These are phyloP conservation scores for Trichoderma harzianum DNA, from an alignment of 2,329 filamentous ascomycete genomes.

Conservation along the genomic window DNA sequence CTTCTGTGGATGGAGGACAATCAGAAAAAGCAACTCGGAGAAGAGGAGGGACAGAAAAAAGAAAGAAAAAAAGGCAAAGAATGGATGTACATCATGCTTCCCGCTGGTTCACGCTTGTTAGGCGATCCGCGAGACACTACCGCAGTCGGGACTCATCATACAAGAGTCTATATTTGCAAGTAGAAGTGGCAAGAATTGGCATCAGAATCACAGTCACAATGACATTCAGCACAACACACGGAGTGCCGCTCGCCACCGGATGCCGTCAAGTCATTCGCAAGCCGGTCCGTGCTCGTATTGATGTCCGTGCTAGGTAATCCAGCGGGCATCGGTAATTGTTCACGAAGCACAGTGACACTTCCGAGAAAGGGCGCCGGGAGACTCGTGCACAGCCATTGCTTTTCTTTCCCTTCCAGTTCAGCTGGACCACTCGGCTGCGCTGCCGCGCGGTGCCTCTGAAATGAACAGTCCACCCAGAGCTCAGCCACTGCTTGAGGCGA, in stretches of 20 bases:
- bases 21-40: neutral
- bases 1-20: neutral
- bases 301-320: neutral
- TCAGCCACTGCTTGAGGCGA: neutral
- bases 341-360: neutral
- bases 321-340: slow-evolving; percentile 7
- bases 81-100: neutral
- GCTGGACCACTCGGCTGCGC: slow-evolving; percentile 15
- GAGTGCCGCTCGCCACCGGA: neutral
- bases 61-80: neutral
- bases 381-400: slow-evolving; percentile 10
- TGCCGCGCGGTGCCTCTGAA: slow-evolving; percentile 9
- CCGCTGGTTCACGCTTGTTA: neutral
- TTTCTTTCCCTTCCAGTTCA: neutral
- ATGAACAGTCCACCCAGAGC: slow-evolving; percentile 6
- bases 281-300: slow-evolving; percentile 11
- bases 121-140: neutral
- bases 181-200: neutral
- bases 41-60: neutral
- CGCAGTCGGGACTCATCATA: neutral
- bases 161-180: neutral
- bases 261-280: neutral
- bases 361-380: neutral
- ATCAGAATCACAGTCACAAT: neutral
- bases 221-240: neutral